A percentile compares a stretch with the other conserved stretches of the same genome.
Conservation (phyloP, 2,329 filamentous ascomycete species). For the Cercospora sp. region DNA sequence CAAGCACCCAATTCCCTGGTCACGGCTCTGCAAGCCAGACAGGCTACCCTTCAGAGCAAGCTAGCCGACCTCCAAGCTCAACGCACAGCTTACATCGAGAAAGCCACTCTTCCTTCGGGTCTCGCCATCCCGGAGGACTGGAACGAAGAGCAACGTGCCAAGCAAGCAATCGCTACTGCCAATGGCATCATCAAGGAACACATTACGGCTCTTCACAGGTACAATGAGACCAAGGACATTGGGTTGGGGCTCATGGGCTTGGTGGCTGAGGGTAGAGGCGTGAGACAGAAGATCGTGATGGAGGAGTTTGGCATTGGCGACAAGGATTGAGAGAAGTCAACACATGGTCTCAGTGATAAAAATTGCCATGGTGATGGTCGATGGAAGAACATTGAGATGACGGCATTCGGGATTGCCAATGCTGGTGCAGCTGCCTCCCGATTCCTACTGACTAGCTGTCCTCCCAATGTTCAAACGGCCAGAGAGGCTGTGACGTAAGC, state of each 20-base stretch:
- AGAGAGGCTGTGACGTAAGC: neutral
- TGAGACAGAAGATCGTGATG: conserved; percentile 53
- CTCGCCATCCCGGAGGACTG: conserved; percentile 31
- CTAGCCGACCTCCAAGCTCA: conserved; percentile 50
- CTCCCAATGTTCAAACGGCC: neutral
- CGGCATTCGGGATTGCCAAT: neutral
- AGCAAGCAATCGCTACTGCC: conserved; percentile 45
- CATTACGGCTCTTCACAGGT: conserved; percentile 65
- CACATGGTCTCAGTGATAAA: neutral
- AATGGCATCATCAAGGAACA: conserved; percentile 60
- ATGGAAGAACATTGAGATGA: neutral
- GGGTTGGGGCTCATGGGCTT: conserved; percentile 66
- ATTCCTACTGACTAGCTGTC: neutral
- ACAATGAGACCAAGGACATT: conserved; percentile 71
- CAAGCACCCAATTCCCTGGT: conserved; percentile 24
- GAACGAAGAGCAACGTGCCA: conserved; percentile 26
- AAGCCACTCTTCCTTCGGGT: conserved; percentile 31
- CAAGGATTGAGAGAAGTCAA: conserved; percentile 42
- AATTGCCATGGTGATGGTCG: neutral
- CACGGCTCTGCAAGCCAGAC: conserved; percentile 29
- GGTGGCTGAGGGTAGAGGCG: conserved; percentile 64
- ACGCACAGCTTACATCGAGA: conserved; percentile 39
- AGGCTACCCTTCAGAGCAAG: conserved; percentile 49
- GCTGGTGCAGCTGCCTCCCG: neutral
- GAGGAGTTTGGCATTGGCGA: conserved; percentile 50